A percentile compares a stretch with the other conserved stretches of the same genome.
Evolutionary conservation across 495 filamentous ascomycete genomes (phyloP).

Genomic region (Annulohypoxylon stygium): DNA sequence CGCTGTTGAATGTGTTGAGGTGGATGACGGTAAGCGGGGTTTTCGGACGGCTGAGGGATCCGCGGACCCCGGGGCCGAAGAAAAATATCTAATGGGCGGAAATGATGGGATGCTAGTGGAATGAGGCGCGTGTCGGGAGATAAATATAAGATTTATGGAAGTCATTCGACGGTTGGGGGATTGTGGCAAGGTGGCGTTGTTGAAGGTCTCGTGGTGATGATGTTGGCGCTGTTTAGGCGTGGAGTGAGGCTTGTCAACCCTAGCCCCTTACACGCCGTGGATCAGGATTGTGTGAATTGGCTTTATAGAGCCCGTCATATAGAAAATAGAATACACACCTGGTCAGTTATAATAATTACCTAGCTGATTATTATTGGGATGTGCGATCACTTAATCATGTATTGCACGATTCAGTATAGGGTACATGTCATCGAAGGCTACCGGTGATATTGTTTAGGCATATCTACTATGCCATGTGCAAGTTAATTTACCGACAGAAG

Average conservation of each 20-base stretch:
- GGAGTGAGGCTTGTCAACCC: neutral
- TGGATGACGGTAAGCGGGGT: constrained; percentile 63
- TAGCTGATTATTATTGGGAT: too few relatives aligned
- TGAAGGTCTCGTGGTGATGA: neutral
- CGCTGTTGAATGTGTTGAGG: constrained; percentile 64
- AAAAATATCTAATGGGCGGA: neutral
- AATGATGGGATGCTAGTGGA: neutral
- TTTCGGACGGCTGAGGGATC: constrained; percentile 57
- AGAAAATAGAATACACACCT: too few relatives aligned
- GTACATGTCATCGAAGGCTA: neutral
- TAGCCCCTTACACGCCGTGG: neutral
- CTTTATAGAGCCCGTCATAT: too few relatives aligned
- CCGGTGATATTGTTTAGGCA: neutral
- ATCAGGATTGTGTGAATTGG: neutral
- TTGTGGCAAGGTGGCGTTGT: constrained; percentile 10
- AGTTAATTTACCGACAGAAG: too few relatives aligned
- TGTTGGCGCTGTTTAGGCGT: neutral
- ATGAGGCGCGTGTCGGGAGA: neutral
- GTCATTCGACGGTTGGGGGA: neutral
- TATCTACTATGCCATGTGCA: neutral
- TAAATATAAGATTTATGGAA: neutral
- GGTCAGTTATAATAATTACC: too few relatives aligned
- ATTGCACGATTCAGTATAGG: neutral
- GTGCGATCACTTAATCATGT: neutral
- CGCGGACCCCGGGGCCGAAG: neutral